phyloP scores from a whole-genome alignment of 108 stramenopile species.

The Parietichytrium sp. region DNA sequence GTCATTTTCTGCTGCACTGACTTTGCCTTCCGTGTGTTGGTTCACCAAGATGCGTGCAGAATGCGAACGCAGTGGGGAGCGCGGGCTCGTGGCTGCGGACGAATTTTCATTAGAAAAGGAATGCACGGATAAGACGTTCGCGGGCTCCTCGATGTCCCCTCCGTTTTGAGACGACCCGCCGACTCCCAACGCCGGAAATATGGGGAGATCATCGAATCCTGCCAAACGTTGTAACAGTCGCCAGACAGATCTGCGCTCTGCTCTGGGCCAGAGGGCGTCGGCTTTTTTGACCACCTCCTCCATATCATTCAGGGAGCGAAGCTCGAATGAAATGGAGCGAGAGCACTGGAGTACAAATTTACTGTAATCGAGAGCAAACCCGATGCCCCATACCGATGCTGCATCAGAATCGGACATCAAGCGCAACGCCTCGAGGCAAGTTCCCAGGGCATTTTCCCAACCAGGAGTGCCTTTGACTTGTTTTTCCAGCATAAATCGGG shows the following conservation, averaged over 20 bases:
- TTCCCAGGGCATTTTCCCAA: not conserved
- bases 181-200: too few species aligned
- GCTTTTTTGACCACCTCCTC: not conserved
- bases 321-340: not conserved
- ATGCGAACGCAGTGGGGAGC: too few species aligned
- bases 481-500: too few species aligned
- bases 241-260: not conserved
- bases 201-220: slow-evolving; percentile 17
- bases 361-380: not conserved
- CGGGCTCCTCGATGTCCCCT: too few species aligned
- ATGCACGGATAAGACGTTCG: too few species aligned
- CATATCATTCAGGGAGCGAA: not conserved
- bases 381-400: not conserved
- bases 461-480: too few species aligned
- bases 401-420: not conserved
- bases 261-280: not conserved
- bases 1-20: too few species aligned
- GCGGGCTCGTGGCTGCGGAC: too few species aligned
- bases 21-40: too few species aligned
- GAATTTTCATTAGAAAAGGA: too few species aligned
- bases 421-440: not conserved
- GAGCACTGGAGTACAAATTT: not conserved
- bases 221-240: not conserved
- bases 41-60: too few species aligned
- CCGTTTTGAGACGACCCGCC: too few species aligned